Evolutionary conservation across 345 rosid genomes (phyloP).

Genomic region (Syzygium grande): DNA sequence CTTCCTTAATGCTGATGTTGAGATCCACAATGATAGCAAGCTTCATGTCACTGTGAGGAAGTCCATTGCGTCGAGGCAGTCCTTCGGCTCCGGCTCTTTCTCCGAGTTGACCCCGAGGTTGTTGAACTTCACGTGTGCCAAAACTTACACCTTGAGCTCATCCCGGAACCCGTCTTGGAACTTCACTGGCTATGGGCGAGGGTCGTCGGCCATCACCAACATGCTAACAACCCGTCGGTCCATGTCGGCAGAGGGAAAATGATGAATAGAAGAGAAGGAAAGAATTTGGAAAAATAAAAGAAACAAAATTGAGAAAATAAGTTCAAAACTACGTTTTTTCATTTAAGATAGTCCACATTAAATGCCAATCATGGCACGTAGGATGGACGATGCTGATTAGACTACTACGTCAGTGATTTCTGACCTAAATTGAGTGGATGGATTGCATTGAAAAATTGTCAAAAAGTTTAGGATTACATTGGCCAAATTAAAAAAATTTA

Average conservation of each 20-base stretch:
- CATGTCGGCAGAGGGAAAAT: background rate
- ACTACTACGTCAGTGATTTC: background rate
- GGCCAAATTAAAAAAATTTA: background rate
- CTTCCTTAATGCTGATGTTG: background rate
- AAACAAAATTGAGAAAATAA: background rate
- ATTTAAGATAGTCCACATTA: background rate
- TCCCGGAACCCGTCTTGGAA: background rate
- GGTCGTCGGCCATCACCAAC: background rate
- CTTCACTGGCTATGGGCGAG: accelerated
- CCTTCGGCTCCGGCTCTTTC: background rate
- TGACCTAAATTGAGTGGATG: background rate
- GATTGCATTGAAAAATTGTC: background rate
- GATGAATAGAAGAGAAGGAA: background rate
- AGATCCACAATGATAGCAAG: background rate
- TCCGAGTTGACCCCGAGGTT: background rate
- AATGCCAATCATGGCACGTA: accelerated
- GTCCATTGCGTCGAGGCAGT: background rate
- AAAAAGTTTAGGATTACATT: background rate
- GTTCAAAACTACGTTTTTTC: background rate
- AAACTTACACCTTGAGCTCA: background rate
- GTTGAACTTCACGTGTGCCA: background rate
- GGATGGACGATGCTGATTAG: background rate
- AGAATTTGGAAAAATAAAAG: background rate
- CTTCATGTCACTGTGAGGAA: background rate
- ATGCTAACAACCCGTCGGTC: background rate